Evolutionary conservation across 495 filamentous ascomycete genomes (phyloP).

Genomic region (Delitschia confertaspora): DNA sequence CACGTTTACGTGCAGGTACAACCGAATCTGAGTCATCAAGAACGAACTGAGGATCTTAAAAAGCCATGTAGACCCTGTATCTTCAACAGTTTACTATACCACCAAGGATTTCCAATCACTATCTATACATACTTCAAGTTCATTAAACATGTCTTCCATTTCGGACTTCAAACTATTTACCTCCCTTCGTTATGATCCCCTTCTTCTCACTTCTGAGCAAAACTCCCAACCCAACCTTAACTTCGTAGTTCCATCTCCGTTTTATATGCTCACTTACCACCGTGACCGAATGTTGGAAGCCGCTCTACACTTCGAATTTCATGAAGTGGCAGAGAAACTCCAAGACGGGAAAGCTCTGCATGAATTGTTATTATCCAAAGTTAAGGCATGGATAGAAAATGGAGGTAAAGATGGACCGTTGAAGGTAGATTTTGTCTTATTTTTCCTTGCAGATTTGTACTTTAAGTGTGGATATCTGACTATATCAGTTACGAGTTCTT

Average conservation of each 20-base stretch:
- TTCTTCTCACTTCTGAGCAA: slow-evolving; percentile 43
- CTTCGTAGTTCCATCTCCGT: slow-evolving; percentile 43
- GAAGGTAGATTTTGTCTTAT: slow-evolving; percentile 16
- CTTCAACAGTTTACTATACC: no score
- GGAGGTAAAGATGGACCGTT: slow-evolving; percentile 22
- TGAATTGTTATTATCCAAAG: slow-evolving; percentile 21
- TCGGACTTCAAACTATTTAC: slow-evolving; percentile 55
- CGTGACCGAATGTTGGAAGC: slow-evolving; percentile 71
- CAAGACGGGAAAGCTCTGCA: slow-evolving; percentile 39
- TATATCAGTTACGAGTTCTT: slow-evolving; percentile 24
- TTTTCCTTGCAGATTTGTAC: not conserved
- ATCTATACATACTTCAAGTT: slow-evolving; percentile 2
- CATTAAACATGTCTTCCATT: not conserved
- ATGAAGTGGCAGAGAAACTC: slow-evolving; percentile 37
- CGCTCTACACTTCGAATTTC: slow-evolving; percentile 60
- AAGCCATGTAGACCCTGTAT: no score
- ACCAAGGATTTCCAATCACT: slow-evolving; percentile 12
- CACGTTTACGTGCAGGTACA: slow-evolving; percentile 13
- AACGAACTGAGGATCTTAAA: no score
- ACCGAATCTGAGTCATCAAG: slow-evolving; percentile 2
- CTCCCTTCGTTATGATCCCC: slow-evolving; percentile 66
- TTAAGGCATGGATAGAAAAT: slow-evolving; percentile 13
- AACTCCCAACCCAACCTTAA: slow-evolving; percentile 37
- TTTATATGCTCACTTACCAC: slow-evolving; percentile 80
- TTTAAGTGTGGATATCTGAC: not conserved